Evolutionary conservation across 1,139 yeast species (phyloP), one percentile per base, ranked within the genome.

Genomic region (Pneumocystis sp.): DNA sequence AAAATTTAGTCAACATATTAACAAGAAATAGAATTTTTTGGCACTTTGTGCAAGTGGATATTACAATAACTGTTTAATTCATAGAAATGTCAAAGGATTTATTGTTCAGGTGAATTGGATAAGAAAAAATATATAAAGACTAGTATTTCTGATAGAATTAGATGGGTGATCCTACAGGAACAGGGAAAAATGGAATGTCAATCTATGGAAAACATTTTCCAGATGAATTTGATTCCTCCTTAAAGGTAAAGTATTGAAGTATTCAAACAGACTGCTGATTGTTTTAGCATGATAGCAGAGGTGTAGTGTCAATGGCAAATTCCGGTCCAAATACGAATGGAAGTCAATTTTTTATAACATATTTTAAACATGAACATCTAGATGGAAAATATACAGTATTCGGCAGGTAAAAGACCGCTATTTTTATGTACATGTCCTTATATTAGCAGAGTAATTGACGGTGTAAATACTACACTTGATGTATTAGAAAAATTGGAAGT

Each of bases 301-400:
- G 81, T 1, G 71, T 76, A 1, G 71, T 79, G 0, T 77, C 81
- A 1, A 78, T 82, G 85, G 81, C 80, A 6, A 78, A 77, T 69
- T 71, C 75, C 0, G 81, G 81, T 10, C 79, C 81, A 7, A 72
- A 79, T 65, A 76, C 80, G 1, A 79, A 79, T 67, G 80, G 80
- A 0, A 74, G 79, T 29, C 81, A 79, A 68, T 79, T 79, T 66
- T 79, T 79, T 67, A 76, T 79, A 37, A 77, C 79, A 1, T 78
- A 75, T 64, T 76, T 69, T 15, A 74, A 74, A 62, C 80, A 77
- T 34, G 73, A 76, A 0, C 76, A 78, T 68, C 74, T 85, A 66
- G 84, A 84, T 72, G 85, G 85, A 1, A 76, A 77, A 63, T 83
- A 83, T 69, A 84, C 85, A 17, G 81, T 83, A 0, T 83, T 84